A percentile compares a stretch with the other conserved stretches of the same genome.
Conservation (phyloP, 2,329 filamentous ascomycete genomes). For the Harringtonia aguacate region DNA sequence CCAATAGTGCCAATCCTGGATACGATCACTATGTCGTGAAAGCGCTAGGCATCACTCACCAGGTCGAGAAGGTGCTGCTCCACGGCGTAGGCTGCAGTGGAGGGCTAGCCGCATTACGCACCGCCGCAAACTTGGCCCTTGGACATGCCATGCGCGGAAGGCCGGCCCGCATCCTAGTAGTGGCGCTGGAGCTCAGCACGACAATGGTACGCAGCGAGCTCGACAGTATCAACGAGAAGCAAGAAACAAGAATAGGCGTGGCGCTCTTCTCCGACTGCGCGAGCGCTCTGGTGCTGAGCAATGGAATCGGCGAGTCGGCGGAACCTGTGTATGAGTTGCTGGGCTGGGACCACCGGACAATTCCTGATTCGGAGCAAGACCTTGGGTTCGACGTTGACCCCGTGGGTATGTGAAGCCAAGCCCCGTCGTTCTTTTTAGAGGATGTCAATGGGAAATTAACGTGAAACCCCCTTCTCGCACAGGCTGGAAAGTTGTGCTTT, state of each 20-base stretch:
- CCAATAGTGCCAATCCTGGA: slow-evolving; percentile 58
- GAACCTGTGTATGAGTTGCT: slow-evolving; percentile 47
- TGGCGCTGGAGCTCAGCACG: slow-evolving; percentile 54
- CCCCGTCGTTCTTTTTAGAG: background rate
- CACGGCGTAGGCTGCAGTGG: slow-evolving; percentile 58
- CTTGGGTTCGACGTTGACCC: slow-evolving; percentile 57
- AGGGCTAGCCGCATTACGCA: slow-evolving; percentile 50
- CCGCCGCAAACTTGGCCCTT: slow-evolving; percentile 55
- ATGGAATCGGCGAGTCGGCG: slow-evolving; percentile 40
- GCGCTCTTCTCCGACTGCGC: slow-evolving; percentile 62
- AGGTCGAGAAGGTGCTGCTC: slow-evolving; percentile 53
- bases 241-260: slow-evolving; percentile 54
- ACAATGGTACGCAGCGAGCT: slow-evolving; percentile 54
- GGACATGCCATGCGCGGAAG: slow-evolving; percentile 47
- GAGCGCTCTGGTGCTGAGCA: slow-evolving; percentile 54
- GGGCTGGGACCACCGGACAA: slow-evolving; percentile 53
- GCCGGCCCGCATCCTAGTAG: slow-evolving; percentile 52
- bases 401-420: slow-evolving; percentile 31
- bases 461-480: background rate
- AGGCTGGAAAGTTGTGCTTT: slow-evolving; percentile 58
- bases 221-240: slow-evolving; percentile 46
- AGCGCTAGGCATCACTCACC: slow-evolving; percentile 42
- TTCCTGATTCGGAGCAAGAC: slow-evolving; percentile 51
- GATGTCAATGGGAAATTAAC: background rate
- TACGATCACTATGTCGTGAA: slow-evolving; percentile 56